Evolutionary conservation across 1,284 basidiomycete genomes (phyloP).

Genomic region (Leucoagaricus sp.): DNA sequence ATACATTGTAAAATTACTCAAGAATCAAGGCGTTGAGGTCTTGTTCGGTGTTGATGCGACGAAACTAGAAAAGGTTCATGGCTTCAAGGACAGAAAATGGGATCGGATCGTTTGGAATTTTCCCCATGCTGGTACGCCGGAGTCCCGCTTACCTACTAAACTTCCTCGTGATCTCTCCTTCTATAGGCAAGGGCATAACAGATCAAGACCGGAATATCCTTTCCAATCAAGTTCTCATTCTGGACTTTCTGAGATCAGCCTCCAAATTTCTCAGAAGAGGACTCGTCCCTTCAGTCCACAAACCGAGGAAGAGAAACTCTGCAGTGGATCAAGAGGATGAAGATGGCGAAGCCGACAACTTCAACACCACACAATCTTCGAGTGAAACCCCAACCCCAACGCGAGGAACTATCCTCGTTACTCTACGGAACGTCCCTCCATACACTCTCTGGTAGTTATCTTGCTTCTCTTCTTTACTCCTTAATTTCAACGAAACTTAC

Average conservation of each 20-base stretch:
- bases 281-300: conserved; percentile 45
- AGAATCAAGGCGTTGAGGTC: conserved; percentile 66
- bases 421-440: conserved; percentile 84
- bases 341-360: conserved; percentile 39
- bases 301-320: conserved; percentile 45
- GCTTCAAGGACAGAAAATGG: conserved; percentile 62
- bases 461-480: conserved; percentile 3
- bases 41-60: conserved; percentile 88
- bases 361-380: conserved; percentile 23
- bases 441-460: conserved; percentile 82
- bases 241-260: conserved; percentile 83
- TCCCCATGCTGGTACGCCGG: conserved; percentile 85
- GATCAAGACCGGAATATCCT: conserved; percentile 95
- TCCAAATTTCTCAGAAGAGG: conserved; percentile 66
- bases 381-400: conserved; percentile 18
- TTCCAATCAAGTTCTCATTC: conserved; percentile 87
- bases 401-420: conserved; percentile 80
- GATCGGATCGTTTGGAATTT: conserved; percentile 95
- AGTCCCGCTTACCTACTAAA: background rate
- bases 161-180: conserved; percentile 3
- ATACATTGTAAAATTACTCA: conserved; percentile 60
- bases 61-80: conserved; percentile 60
- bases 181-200: conserved; percentile 85
- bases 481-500: background rate
- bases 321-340: conserved; percentile 45